Percentiles rank a stretch among this genome's conserved stretches.
Conservation (phyloP, 495 filamentous ascomycete species). For the Geoglossum glabrum region DNA sequence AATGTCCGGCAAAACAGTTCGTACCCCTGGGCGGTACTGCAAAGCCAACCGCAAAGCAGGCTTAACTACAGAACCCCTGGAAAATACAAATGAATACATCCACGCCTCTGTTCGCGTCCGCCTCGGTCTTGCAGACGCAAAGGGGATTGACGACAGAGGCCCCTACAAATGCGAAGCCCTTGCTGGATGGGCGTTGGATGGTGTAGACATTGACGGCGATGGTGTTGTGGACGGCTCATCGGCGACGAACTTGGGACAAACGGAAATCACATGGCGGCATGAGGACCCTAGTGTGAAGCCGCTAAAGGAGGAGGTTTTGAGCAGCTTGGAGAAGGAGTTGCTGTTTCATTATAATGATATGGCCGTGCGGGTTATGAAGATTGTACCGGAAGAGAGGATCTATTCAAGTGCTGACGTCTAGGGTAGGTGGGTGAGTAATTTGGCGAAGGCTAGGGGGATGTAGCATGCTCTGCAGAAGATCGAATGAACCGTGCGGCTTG, state of each 20-base stretch:
- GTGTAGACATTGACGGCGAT: constrained; percentile 1
- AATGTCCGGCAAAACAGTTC: not conserved
- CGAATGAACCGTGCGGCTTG: too few relatives aligned
- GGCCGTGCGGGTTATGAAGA: not conserved
- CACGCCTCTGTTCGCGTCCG: constrained; percentile 5
- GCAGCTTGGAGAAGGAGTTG: not conserved
- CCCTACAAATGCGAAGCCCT: constrained; percentile 4
- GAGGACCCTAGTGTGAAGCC: not conserved
- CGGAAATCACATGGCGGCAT: not conserved
- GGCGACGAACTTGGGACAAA: not conserved
- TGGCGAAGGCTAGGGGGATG: too few relatives aligned
- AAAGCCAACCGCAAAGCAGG: not conserved
- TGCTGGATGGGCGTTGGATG: not conserved
- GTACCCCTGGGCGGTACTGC: constrained; percentile 3
- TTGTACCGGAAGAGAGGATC: not conserved
- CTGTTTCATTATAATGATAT: not conserved
- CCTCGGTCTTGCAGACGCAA: not conserved
- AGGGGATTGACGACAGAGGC: constrained; percentile 4
- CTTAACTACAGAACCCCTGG: not conserved
- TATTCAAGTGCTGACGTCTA: not conserved
- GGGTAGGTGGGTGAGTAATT: not conserved
- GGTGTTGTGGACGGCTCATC: not conserved
- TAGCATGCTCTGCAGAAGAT: too few relatives aligned
- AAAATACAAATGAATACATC: constrained; percentile 7
- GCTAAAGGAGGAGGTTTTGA: not conserved